Conservation (phyloP, 768 basidiomycete species). For the Mycena sanguinolenta region DNA sequence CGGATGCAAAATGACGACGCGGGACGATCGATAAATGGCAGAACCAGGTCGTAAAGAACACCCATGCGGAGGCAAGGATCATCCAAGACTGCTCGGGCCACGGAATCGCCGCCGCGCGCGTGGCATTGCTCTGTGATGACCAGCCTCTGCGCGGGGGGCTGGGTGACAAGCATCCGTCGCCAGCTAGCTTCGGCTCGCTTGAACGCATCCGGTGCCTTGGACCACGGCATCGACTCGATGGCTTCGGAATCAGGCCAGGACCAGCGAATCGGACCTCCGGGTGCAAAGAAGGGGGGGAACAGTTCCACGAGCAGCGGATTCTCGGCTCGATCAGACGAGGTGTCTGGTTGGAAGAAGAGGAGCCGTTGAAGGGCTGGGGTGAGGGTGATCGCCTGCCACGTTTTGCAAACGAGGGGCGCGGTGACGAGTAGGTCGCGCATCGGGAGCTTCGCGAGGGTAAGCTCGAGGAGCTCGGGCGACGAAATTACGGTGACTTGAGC, state of each 20-base stretch:
- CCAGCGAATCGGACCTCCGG: neutral
- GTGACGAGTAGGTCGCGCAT: conserved; percentile 5
- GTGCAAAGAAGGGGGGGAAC: conserved; percentile 12
- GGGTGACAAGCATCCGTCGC: conserved; percentile 15
- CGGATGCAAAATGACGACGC: neutral
- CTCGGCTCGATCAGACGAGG: neutral
- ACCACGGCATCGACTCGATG: conserved; percentile 8
- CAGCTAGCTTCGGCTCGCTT: conserved; percentile 6
- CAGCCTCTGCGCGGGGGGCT: conserved; percentile 5
- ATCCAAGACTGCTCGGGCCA: neutral
- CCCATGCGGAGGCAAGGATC: conserved; percentile 4
- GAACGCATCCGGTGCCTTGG: conserved; percentile 4
- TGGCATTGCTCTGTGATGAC: neutral
- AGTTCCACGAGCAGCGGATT: conserved; percentile 3
- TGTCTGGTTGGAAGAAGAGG: conserved; percentile 16
- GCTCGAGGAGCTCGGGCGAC: conserved; percentile 15
- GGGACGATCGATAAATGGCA: neutral
- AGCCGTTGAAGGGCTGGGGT: neutral
- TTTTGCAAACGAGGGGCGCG: conserved; percentile 5
- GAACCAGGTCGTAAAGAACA: neutral
- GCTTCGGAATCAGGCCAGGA: neutral
- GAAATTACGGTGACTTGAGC: neutral
- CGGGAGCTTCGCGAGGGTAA: neutral
- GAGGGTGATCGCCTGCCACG: neutral
- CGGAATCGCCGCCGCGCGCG: too few species aligned